Evolutionary conservation across 108 stramenopile species (phyloP).

Genomic region (Discostella pseudostelligera): DNA sequence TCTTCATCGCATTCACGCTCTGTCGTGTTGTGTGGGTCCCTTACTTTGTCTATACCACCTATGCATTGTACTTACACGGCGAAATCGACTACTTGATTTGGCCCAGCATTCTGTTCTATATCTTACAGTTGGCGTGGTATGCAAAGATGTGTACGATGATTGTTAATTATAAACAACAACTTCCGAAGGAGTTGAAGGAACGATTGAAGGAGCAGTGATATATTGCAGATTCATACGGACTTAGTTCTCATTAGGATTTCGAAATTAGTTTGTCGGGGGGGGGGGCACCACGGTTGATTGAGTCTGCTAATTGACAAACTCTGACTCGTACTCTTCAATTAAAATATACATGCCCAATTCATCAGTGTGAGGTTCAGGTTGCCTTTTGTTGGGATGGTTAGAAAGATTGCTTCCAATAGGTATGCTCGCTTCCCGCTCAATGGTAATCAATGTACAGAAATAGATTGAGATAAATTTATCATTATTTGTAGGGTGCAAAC

Average conservation of each 20-base stretch:
- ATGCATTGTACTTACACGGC: conserved; percentile 24
- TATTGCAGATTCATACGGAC: background rate
- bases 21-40: conserved; percentile 48
- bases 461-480: no score
- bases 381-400: background rate
- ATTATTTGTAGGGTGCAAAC: no score
- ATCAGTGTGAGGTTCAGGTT: background rate
- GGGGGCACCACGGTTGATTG: no score
- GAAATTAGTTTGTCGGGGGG: no score
- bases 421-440: no score
- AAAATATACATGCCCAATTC: no score
- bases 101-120: conserved; percentile 24
- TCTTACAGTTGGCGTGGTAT: conserved; percentile 42
- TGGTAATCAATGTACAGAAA: no score
- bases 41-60: conserved; percentile 37
- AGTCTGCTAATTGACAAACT: no score
- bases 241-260: no score
- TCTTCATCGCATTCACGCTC: conserved; percentile 33
- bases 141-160: conserved; percentile 38
- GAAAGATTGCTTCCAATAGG: background rate
- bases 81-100: conserved; percentile 28
- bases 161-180: conserved; percentile 23
- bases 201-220: conserved; percentile 16
- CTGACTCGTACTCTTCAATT: no score
- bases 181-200: conserved; percentile 28